Evolutionary conservation across 2,329 filamentous ascomycete species (phyloP).

Genomic region (Paecilomyces sp.): DNA sequence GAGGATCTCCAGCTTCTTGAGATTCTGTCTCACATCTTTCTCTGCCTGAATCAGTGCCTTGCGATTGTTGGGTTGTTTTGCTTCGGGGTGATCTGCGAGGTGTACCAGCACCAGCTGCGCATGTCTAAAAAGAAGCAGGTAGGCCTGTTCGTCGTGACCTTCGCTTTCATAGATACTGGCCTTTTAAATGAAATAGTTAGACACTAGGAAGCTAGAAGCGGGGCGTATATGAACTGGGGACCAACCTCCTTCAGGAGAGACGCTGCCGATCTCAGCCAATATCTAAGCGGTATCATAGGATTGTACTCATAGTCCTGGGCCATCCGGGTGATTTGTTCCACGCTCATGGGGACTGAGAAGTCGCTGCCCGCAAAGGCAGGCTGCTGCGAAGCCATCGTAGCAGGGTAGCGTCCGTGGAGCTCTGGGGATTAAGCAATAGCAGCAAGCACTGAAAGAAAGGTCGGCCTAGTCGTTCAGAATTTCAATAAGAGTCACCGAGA

Average conservation of each 20-base stretch:
- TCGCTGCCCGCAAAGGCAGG: conserved; percentile 22
- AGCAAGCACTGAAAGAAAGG: background rate
- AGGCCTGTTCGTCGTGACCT: conserved; percentile 79
- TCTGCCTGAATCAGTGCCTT: conserved; percentile 49
- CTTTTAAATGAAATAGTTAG: conserved; percentile 38
- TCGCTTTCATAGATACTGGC: conserved; percentile 79
- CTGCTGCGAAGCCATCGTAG: conserved; percentile 18
- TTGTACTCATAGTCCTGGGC: conserved; percentile 80
- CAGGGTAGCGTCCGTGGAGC: background rate
- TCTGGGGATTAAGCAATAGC: background rate
- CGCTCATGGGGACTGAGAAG: conserved; percentile 53
- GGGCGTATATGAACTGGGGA: conserved; percentile 5
- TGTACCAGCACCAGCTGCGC: conserved; percentile 74
- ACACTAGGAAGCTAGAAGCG: background rate
- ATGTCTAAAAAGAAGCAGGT: conserved; percentile 84
- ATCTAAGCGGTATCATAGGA: conserved; percentile 64
- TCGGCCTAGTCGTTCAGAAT: background rate
- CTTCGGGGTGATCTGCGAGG: conserved; percentile 69
- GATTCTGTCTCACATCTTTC: conserved; percentile 55
- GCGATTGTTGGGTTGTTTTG: conserved; percentile 55
- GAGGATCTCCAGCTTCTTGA: conserved; percentile 67
- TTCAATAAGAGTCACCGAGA: background rate
- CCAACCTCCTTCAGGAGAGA: conserved; percentile 73
- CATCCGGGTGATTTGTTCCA: conserved; percentile 68
- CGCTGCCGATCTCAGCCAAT: conserved; percentile 75